Conservation (phyloP, 192 early-diverging fungal species). For the Helicostylum pulchrum region DNA sequence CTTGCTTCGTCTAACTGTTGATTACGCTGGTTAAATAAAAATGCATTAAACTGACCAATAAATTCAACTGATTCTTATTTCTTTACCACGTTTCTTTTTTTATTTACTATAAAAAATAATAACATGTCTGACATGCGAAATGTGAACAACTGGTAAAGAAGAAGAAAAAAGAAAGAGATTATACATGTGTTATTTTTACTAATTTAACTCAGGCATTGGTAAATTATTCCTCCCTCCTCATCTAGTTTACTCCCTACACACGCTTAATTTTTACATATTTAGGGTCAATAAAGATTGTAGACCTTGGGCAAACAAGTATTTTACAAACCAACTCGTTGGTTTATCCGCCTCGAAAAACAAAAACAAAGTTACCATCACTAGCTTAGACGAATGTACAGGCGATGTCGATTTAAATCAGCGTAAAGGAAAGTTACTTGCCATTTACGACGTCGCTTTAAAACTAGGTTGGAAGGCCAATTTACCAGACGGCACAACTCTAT, state of each 20-base stretch:
- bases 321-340: slow-evolving; percentile 61
- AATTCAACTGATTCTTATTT: no score
- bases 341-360: slow-evolving; percentile 54
- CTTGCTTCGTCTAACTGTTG: background rate
- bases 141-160: slow-evolving; percentile 60
- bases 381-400: slow-evolving; percentile 66
- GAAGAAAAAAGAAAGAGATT: no score
- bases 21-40: no score
- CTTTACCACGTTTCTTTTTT: background rate
- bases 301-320: slow-evolving; percentile 84
- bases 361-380: slow-evolving; percentile 48
- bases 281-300: slow-evolving; percentile 94
- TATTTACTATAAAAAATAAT: background rate
- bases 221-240: background rate
- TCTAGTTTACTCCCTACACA: background rate
- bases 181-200: slow-evolving; percentile 1
- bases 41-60: no score
- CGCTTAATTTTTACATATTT: slow-evolving; percentile 20
- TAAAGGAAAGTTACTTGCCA: slow-evolving; percentile 91
- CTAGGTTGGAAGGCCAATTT: slow-evolving; percentile 63
- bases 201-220: slow-evolving; percentile 41
- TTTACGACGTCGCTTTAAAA: slow-evolving; percentile 82
- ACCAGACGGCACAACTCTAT: slow-evolving; percentile 51
- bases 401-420: slow-evolving; percentile 93
- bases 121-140: slow-evolving; percentile 70